Percentiles rank a stretch among this genome's conserved stretches.
Conservation (phyloP, 2,329 filamentous ascomycete genomes). For the Apiospora sp. region DNA sequence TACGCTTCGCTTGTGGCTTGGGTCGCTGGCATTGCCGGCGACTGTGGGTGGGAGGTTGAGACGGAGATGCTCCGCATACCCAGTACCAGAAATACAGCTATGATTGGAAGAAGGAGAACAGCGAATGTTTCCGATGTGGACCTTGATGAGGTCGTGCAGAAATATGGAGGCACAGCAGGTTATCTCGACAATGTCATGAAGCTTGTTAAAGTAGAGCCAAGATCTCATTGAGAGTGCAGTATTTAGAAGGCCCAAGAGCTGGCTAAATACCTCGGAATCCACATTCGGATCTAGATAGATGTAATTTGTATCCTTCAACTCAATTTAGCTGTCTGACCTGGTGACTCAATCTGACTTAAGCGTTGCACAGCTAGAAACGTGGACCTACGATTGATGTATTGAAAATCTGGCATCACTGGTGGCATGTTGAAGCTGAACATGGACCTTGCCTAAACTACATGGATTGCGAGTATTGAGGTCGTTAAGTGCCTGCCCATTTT, state of each 20-base stretch:
- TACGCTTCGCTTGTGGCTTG: slow-evolving; percentile 87
- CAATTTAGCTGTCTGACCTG: not conserved
- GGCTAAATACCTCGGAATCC: not conserved
- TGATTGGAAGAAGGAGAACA: slow-evolving; percentile 70
- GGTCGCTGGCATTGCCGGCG: slow-evolving; percentile 72
- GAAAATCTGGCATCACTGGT: not conserved
- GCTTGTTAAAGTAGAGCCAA: slow-evolving; percentile 60
- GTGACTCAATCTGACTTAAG: not conserved
- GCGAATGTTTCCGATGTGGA: slow-evolving; percentile 44
- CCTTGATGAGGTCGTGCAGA: slow-evolving; percentile 53
- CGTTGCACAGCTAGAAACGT: not conserved
- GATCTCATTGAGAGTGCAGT: slow-evolving; percentile 46
- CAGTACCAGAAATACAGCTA: slow-evolving; percentile 84
- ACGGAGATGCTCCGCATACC: slow-evolving; percentile 90
- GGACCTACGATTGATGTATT: not conserved
- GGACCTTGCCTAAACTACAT: too few species aligned
- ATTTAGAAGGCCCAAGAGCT: not conserved
- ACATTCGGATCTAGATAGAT: not conserved
- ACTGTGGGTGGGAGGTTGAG: slow-evolving; percentile 80
- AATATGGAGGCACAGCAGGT: slow-evolving; percentile 63
- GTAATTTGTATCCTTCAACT: not conserved
- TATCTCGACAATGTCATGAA: slow-evolving; percentile 68
- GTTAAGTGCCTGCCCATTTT: not conserved
- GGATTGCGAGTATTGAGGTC: too few species aligned
- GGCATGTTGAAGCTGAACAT: not conserved